These are phyloP conservation scores for Stentor coeruleus DNA, from an alignment of 73 alveolate genomes.

Conservation along the genomic window DNA sequence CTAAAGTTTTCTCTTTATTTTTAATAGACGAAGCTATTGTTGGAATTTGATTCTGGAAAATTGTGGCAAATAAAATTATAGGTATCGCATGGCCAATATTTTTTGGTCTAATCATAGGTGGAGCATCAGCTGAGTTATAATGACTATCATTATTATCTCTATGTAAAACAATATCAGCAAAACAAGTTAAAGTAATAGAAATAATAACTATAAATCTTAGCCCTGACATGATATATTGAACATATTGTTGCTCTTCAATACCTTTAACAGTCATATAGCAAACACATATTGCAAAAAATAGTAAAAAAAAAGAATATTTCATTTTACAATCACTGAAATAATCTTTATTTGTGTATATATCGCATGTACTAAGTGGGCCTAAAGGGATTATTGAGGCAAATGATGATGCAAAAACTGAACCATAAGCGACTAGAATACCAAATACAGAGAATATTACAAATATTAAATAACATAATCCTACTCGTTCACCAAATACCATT, in stretches of 20 bases:
- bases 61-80: slow-evolving; percentile 13
- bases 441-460: not conserved
- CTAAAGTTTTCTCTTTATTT: not conserved
- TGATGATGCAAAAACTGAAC: not conserved
- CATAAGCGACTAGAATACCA: not conserved
- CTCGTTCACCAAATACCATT: not conserved
- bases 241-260: not conserved
- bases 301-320: not conserved
- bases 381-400: not conserved
- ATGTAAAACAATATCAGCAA: not conserved
- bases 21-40: not conserved
- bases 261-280: not conserved
- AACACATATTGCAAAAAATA: not conserved
- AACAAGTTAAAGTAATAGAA: not conserved
- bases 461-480: not conserved
- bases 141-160: not conserved
- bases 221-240: slow-evolving; percentile 4
- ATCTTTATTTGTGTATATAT: not conserved
- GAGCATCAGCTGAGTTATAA: not conserved
- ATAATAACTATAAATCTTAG: not conserved
- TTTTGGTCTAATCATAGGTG: not conserved
- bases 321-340: not conserved
- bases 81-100: not conserved
- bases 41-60: not conserved
- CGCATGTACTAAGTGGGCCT: slow-evolving; percentile 7